These are phyloP conservation scores for Aureobasidium sp. DNA, from an alignment of 2,329 filamentous ascomycete species.

Conservation along the genomic window DNA sequence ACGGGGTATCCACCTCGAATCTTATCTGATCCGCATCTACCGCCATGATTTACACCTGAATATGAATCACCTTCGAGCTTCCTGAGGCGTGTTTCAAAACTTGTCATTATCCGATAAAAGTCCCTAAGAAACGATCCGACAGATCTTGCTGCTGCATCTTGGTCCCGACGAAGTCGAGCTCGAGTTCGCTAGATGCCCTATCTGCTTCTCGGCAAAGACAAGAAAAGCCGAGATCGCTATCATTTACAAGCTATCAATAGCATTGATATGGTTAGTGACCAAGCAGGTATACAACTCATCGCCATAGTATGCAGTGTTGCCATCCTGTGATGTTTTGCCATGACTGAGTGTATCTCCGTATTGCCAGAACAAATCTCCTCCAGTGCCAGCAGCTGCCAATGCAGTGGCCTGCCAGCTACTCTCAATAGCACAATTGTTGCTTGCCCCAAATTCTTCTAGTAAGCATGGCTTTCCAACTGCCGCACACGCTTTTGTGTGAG, in stretches of 20 bases:
- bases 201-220: too few relatives aligned
- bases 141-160: too few relatives aligned
- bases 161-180: too few relatives aligned
- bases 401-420: slow-evolving; percentile 28
- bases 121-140: too few relatives aligned
- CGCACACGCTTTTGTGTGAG: slow-evolving; percentile 26
- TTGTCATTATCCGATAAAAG: neutral
- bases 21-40: slow-evolving; percentile 6
- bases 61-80: neutral
- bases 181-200: neutral
- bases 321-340: slow-evolving; percentile 27
- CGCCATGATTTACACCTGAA: neutral
- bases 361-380: slow-evolving; percentile 31
- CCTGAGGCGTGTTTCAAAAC: neutral
- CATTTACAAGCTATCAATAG: slow-evolving; percentile 12
- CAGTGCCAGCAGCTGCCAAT: slow-evolving; percentile 22
- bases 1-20: too few relatives aligned
- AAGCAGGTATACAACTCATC: slow-evolving; percentile 13
- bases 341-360: slow-evolving; percentile 28
- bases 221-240: neutral
- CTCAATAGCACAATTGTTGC: slow-evolving; percentile 25
- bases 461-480: slow-evolving; percentile 29
- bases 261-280: slow-evolving; percentile 14
- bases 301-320: slow-evolving; percentile 27
- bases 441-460: slow-evolving; percentile 28